Conservation (phyloP, 306 rosid genomes). For the Quercus wislizeni region DNA sequence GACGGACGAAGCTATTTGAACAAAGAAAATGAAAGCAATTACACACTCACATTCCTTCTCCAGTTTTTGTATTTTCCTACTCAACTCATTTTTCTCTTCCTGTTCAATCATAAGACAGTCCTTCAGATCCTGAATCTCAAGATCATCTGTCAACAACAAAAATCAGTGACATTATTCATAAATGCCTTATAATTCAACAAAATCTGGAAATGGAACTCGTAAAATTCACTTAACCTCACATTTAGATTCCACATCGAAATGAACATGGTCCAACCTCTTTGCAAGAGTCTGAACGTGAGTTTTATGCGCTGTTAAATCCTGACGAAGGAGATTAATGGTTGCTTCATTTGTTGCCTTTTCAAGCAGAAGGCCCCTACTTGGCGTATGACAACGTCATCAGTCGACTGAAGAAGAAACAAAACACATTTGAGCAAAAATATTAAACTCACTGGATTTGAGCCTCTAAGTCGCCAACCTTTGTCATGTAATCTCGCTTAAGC, state of each 20-base stretch:
- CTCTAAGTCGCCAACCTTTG: slow-evolving; percentile 45
- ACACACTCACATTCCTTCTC: slow-evolving; percentile 66
- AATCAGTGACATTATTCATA: slow-evolving; percentile 1
- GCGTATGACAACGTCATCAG: slow-evolving; percentile 8
- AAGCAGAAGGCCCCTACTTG: slow-evolving; percentile 39
- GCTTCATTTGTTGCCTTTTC: slow-evolving; percentile 54
- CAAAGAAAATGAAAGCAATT: slow-evolving; percentile 1
- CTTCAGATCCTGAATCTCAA: slow-evolving; percentile 68
- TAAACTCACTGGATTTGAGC: slow-evolving; percentile 46
- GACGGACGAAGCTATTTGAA: background rate
- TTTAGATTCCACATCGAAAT: slow-evolving; percentile 62
- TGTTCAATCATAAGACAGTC: slow-evolving; percentile 67
- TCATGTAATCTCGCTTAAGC: slow-evolving; percentile 47
- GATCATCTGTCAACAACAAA: slow-evolving; percentile 37
- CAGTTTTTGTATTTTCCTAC: slow-evolving; percentile 43
- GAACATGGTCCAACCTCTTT: slow-evolving; percentile 51
- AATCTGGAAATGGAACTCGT: background rate
- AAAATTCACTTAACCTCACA: slow-evolving; percentile 40
- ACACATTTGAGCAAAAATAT: slow-evolving; percentile 1
- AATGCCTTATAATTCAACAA: background rate
- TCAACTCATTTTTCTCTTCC: slow-evolving; percentile 66
- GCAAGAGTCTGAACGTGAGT: slow-evolving; percentile 54
- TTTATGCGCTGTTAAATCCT: slow-evolving; percentile 58
- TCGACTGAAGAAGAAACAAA: background rate
- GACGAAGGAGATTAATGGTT: slow-evolving; percentile 44